Conservation (phyloP, 2,329 filamentous ascomycete genomes). For the Graphium sp. region DNA sequence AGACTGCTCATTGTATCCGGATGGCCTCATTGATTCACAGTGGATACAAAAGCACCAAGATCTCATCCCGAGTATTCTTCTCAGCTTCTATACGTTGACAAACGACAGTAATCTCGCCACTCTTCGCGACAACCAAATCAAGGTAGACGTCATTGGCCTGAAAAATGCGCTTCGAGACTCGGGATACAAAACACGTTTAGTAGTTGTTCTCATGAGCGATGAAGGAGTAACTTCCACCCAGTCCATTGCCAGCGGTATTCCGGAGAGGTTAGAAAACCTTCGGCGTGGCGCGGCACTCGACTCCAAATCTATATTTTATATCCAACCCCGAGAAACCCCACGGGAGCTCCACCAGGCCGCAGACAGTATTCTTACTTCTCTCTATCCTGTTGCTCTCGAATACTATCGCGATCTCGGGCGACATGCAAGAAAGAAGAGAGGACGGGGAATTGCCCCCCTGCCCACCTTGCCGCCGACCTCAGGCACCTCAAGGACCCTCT, state of each 20-base stretch:
- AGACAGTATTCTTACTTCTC: conserved; percentile 50
- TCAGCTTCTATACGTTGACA: conserved; percentile 67
- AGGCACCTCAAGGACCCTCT: conserved; percentile 74
- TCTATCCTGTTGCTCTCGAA: conserved; percentile 65
- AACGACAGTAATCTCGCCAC: conserved; percentile 58
- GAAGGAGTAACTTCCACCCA: conserved; percentile 23
- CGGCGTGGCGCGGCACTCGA: conserved; percentile 67
- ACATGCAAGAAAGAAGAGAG: conserved; percentile 75
- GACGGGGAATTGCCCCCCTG: conserved; percentile 58
- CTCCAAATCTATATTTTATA: conserved; percentile 69
- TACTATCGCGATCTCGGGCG: conserved; percentile 94
- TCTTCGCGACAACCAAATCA: conserved; percentile 73
- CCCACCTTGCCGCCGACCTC: conserved; percentile 70
- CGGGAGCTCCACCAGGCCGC: conserved; percentile 60
- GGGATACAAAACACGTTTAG: conserved; percentile 62
- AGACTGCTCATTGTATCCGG: conserved; percentile 67
- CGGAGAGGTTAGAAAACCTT: conserved; percentile 62
- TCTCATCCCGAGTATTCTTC: conserved; percentile 60
- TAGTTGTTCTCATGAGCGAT: conserved; percentile 64
- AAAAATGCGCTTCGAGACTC: conserved; percentile 50
- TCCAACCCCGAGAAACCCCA: conserved; percentile 56
- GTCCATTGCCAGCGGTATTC: conserved; percentile 39
- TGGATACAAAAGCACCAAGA: conserved; percentile 88
- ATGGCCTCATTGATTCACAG: conserved; percentile 64
- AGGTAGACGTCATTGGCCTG: conserved; percentile 67